These are phyloP conservation scores for Papiliotrema fonsecae DNA, from an alignment of 1,284 basidiomycete genomes.

Conservation along the genomic window DNA sequence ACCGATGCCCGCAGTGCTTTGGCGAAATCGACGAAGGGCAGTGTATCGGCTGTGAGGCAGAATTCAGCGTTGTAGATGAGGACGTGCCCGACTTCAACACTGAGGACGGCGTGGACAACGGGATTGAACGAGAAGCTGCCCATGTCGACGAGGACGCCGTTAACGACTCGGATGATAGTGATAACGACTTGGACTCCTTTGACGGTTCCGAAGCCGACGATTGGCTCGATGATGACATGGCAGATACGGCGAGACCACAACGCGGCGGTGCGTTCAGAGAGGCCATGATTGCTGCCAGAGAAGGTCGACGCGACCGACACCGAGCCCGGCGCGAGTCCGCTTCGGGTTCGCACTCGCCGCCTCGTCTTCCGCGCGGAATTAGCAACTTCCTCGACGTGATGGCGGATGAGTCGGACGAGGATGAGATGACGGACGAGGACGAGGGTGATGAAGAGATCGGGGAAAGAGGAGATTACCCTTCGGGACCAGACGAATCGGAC, in stretches of 20 bases:
- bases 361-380: background rate
- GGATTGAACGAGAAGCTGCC: background rate
- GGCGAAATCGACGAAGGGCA: conserved; percentile 29
- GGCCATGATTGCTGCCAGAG: background rate
- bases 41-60: conserved; percentile 29
- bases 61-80: conserved; percentile 13
- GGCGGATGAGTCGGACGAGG: conserved; percentile 6
- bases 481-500: background rate
- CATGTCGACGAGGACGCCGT: background rate
- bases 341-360: background rate
- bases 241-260: background rate
- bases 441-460: conserved; percentile 1
- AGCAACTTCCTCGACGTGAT: conserved; percentile 2
- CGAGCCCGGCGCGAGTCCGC: background rate
- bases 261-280: background rate
- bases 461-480: conserved; percentile 6
- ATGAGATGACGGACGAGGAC: conserved; percentile 5
- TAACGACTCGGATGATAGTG: background rate
- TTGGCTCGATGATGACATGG: background rate
- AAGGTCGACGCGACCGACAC: background rate
- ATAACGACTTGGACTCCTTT: background rate
- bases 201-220: background rate
- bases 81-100: background rate
- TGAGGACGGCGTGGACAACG: background rate
- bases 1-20: conserved; percentile 35